Evolutionary conservation across 495 filamentous ascomycete species (phyloP).

Genomic region (Corynascus novoguineensis): DNA sequence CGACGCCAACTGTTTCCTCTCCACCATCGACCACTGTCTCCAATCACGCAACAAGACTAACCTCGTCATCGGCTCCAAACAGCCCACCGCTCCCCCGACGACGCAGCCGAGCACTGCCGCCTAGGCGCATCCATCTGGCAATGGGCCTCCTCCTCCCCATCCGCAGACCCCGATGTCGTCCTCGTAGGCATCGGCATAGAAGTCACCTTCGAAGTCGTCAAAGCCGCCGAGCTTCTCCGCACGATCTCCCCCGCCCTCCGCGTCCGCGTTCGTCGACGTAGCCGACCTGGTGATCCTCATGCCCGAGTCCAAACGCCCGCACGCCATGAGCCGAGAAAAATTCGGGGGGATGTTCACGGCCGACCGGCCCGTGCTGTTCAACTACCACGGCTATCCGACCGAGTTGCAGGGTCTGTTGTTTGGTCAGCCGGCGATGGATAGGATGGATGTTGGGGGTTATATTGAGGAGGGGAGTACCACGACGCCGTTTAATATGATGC

Average conservation of each 20-base stretch:
- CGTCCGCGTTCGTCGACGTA: conserved; percentile 68
- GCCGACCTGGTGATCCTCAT: conserved; percentile 65
- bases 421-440: conserved; percentile 46
- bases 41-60: conserved; percentile 63
- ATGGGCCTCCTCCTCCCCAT: conserved; percentile 42
- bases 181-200: conserved; percentile 67
- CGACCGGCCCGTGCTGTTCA: conserved; percentile 58
- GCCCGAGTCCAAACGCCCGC: conserved; percentile 56
- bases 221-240: conserved; percentile 55
- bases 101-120: conserved; percentile 62
- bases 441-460: conserved; percentile 59
- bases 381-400: conserved; percentile 64
- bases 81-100: conserved; percentile 57
- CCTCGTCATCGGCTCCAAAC: conserved; percentile 69
- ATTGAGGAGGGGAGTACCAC: conserved; percentile 67
- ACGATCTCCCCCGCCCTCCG: conserved; percentile 48
- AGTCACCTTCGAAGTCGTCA: conserved; percentile 64
- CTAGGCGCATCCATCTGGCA: conserved; percentile 60
- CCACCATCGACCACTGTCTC: conserved; percentile 60
- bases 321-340: conserved; percentile 48
- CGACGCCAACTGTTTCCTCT: conserved; percentile 67
- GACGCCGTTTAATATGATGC: conserved; percentile 72
- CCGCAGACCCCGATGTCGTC: conserved; percentile 61
- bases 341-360: conserved; percentile 58
- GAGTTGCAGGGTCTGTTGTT: conserved; percentile 63